phyloP scores from a whole-genome alignment of 805 yeast species.

The Peterozyma xylosa region DNA sequence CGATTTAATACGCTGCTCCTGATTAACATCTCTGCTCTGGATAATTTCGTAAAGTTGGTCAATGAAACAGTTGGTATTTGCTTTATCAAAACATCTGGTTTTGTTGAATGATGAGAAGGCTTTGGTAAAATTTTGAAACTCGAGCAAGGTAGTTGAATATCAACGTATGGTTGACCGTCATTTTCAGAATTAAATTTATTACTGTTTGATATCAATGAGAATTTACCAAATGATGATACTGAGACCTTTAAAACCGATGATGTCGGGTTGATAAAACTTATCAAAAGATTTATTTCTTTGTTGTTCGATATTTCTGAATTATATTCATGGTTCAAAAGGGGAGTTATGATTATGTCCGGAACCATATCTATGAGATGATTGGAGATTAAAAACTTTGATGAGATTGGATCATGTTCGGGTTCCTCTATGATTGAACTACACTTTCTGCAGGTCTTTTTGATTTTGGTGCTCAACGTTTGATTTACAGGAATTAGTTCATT shows the following conservation, averaged over 20 bases:
- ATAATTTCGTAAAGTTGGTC: slow-evolving; percentile 16
- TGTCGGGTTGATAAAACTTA: slow-evolving; percentile 13
- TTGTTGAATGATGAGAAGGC: slow-evolving; percentile 8
- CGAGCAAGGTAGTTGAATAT: slow-evolving; percentile 14
- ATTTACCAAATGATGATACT: slow-evolving; percentile 10
- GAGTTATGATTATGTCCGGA: slow-evolving; percentile 14
- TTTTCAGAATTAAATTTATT: background rate
- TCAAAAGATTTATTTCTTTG: background rate
- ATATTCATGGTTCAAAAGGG: background rate
- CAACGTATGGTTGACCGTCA: background rate
- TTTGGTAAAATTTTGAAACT: slow-evolving; percentile 10
- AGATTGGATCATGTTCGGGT: slow-evolving; percentile 14
- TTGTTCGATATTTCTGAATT: background rate
- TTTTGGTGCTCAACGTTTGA: slow-evolving; percentile 11
- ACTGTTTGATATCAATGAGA: slow-evolving; percentile 1
- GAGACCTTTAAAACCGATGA: slow-evolving; percentile 6
- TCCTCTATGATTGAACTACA: slow-evolving; percentile 13
- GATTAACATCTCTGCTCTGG: slow-evolving; percentile 23
- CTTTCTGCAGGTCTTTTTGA: slow-evolving; percentile 13
- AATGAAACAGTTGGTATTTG: slow-evolving; percentile 23
- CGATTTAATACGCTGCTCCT: slow-evolving; percentile 9
- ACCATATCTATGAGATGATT: slow-evolving; percentile 13
- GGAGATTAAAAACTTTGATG: slow-evolving; percentile 11
- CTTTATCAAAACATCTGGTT: slow-evolving; percentile 11
- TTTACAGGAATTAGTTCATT: slow-evolving; percentile 12